Evolutionary conservation across 2,329 filamentous ascomycete species (phyloP), one percentile per base, ranked within the genome.

Genomic region (Pseudogymnoascus sp.): DNA sequence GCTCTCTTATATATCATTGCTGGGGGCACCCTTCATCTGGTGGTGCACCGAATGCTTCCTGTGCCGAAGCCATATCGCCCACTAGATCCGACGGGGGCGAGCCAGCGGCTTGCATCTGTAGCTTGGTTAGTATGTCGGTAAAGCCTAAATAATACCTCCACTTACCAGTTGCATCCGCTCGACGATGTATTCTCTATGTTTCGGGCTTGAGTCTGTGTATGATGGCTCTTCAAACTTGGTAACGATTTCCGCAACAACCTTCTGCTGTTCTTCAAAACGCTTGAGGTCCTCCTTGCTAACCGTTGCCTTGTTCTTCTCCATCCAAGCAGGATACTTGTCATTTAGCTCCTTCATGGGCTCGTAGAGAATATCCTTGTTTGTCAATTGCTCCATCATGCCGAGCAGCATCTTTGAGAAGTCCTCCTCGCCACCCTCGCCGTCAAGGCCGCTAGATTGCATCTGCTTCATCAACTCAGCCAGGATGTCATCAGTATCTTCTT

Each of bases 351-450:
- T 96, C 92, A 99, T 97, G 2, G 94, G 94, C 77, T 99, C 93
- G 73, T 97, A 97, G 59, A 99, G 77, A 65, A 99, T 97, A 68
- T 97, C 94, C 78, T 96, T 97, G 75, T 96, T 96, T 3, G 94
- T 97, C 65, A 99, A 81, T 74, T 99, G 92, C 76, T 97, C 91
- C 93, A 99, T 97, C 91, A 97, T 96, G 60, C 89, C 90, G 81
- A 96, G 85, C 63, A 99, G 83, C 85, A 97, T 91, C 77, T 96
- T 93, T 62, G 90, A 92, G 69, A 97, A 89, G 68, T 96, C 92
- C 68, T 94, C 92, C 62, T 97, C 91, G 63, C 78, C 79, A 11
- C 78, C 80, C 35, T 78, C 79, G 1, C 79, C 81, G 8, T 83
- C 86, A 63, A 79, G 70, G 24, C 81, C 81, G 6, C 84, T 81